Conservation (phyloP, 2,329 filamentous ascomycete genomes). For the Canariomyces notabilis region DNA sequence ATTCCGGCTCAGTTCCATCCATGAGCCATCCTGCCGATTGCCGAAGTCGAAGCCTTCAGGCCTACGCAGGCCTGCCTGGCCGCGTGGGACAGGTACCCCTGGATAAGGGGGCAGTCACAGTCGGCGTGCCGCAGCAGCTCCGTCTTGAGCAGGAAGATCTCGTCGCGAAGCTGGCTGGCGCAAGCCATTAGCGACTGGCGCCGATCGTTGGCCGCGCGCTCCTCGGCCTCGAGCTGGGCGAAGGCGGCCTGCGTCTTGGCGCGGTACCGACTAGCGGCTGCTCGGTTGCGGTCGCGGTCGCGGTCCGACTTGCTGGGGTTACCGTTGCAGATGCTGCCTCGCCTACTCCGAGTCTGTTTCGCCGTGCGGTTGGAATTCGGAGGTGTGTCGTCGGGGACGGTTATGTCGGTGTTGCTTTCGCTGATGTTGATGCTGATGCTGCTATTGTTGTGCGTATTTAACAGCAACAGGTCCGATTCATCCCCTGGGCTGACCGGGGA, state of each 20-base stretch:
- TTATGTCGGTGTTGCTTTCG: background rate
- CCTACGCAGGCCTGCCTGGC: background rate
- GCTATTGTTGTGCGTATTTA: background rate
- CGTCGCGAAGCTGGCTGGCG: conserved; percentile 24
- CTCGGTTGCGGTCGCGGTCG: conserved; percentile 24
- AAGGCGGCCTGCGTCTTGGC: conserved; percentile 28
- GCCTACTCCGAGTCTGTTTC: background rate
- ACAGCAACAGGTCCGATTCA: background rate
- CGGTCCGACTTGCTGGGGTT: background rate
- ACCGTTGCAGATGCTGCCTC: background rate
- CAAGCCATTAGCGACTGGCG: conserved; percentile 20
- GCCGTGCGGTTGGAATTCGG: too few relatives aligned
- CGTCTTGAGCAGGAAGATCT: conserved; percentile 30
- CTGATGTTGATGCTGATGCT: background rate
- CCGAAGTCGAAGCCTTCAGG: background rate
- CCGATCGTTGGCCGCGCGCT: conserved; percentile 16
- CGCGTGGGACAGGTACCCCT: background rate
- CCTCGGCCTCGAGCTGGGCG: conserved; percentile 25
- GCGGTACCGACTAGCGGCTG: conserved; percentile 30
- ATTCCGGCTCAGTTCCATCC: too few relatives aligned
- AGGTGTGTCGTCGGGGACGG: too few relatives aligned
- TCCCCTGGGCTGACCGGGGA: background rate
- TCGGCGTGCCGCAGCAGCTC: conserved; percentile 28
- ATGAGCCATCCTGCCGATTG: too few relatives aligned
- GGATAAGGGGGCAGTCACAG: conserved; percentile 28